Conservation (phyloP, 805 yeast species). For the Blastobotrys americana region DNA sequence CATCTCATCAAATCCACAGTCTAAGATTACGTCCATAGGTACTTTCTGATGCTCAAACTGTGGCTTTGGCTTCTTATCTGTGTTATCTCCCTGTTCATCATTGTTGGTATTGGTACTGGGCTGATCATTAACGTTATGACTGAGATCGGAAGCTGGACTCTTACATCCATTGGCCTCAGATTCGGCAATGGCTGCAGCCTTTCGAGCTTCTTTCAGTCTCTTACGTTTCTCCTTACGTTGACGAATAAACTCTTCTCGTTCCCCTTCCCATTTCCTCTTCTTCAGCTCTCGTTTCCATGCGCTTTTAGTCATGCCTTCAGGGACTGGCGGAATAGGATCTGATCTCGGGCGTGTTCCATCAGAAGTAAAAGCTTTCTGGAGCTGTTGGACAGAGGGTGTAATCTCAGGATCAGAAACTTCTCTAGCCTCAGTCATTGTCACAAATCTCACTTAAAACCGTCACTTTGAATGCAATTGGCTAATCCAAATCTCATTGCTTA, state of each 20-base stretch:
- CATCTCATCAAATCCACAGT: slow-evolving; percentile 83
- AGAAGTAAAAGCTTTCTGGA: no score
- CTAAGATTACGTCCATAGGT: slow-evolving; percentile 57
- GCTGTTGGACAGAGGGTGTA: no score
- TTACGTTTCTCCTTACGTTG: slow-evolving; percentile 50
- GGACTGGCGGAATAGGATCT: slow-evolving; percentile 31
- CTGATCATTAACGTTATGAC: slow-evolving; percentile 24
- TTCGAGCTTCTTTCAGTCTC: slow-evolving; percentile 32
- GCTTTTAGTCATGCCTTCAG: slow-evolving; percentile 81
- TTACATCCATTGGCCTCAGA: slow-evolving; percentile 36
- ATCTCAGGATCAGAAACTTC: no score
- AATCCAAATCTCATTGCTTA: no score
- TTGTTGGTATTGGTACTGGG: no score
- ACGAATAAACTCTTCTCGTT: slow-evolving; percentile 52
- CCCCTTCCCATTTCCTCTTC: slow-evolving; percentile 51
- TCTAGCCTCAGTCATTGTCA: no score
- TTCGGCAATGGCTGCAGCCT: slow-evolving; percentile 34
- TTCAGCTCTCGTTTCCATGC: slow-evolving; percentile 74
- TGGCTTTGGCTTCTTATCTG: slow-evolving; percentile 7
- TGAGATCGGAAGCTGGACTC: slow-evolving; percentile 6
- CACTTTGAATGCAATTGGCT: no score
- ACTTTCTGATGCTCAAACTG: slow-evolving; percentile 25
- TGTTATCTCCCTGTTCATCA: no score
- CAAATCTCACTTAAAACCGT: no score
- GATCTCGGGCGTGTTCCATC: background rate